Conservation (phyloP, 1,284 basidiomycete genomes). For the Trichosporon sp. region DNA sequence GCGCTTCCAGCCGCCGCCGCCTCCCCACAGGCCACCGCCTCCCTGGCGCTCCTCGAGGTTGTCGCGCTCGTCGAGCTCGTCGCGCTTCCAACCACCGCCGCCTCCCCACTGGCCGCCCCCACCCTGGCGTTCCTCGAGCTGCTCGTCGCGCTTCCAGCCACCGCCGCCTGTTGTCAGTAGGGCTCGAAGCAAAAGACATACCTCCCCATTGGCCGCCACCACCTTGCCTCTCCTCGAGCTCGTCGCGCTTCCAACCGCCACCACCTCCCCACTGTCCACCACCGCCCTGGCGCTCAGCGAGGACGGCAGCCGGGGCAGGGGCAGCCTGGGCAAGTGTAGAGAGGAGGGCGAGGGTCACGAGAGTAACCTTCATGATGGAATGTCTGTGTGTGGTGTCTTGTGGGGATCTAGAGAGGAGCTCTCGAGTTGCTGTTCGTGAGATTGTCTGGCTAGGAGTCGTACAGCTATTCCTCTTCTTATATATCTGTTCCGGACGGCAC, state of each 20-base stretch:
- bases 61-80: neutral
- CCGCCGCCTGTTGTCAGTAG: neutral
- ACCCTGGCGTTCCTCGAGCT: neutral
- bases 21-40: neutral
- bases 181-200: neutral
- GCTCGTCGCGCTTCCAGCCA: slow-evolving; percentile 1
- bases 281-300: neutral
- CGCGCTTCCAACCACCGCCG: neutral
- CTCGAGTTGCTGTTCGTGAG: neutral
- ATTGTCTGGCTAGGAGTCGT: neutral
- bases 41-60: slow-evolving; percentile 13
- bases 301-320: slow-evolving; percentile 2
- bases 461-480: neutral
- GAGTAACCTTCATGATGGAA: neutral
- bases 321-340: slow-evolving; percentile 15
- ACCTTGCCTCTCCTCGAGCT: slow-evolving; percentile 4
- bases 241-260: slow-evolving; percentile 15
- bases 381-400: neutral
- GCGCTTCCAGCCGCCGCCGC: no score
- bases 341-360: neutral
- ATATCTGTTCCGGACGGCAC: neutral
- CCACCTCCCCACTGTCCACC: slow-evolving; percentile 7
- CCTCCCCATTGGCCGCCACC: slow-evolving; percentile 1
- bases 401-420: neutral
- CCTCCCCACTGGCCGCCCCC: neutral